Evolutionary conservation across 2,329 filamentous ascomycete species (phyloP).

Genomic region (Arthrinium phaeospermum): DNA sequence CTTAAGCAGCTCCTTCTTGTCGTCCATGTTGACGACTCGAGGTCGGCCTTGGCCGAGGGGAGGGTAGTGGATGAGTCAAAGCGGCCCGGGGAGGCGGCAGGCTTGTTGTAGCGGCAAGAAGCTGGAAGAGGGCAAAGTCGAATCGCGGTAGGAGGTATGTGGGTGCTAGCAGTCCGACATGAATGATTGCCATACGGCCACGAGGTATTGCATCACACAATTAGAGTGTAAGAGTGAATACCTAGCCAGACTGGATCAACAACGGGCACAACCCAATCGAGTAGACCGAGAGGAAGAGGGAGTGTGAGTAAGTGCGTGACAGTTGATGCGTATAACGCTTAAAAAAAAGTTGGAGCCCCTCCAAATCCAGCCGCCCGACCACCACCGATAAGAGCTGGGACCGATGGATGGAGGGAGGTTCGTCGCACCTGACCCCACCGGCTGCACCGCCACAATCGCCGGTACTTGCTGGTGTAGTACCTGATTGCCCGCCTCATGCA

Average conservation of each 20-base stretch:
- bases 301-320: no score
- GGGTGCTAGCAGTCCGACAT: slow-evolving; percentile 30
- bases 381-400: background rate
- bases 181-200: slow-evolving; percentile 27
- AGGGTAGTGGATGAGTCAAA: background rate
- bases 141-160: slow-evolving; percentile 30
- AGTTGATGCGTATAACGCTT: background rate
- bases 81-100: background rate
- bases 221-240: background rate
- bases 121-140: slow-evolving; percentile 29
- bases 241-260: no score
- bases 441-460: background rate
- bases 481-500: background rate
- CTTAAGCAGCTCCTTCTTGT: slow-evolving; percentile 51
- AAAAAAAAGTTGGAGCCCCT: slow-evolving; percentile 10
- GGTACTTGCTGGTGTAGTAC: background rate
- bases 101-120: slow-evolving; percentile 20
- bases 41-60: slow-evolving; percentile 16
- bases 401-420: no score
- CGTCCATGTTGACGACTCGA: slow-evolving; percentile 33
- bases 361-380: background rate
- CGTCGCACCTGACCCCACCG: no score
- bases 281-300: no score
- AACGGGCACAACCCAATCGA: no score
- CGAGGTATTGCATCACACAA: background rate